Percentiles rank a stretch among this genome's conserved stretches.
phyloP scores from a whole-genome alignment of 495 filamentous ascomycete genomes.

The Schizothecium vesticola region DNA sequence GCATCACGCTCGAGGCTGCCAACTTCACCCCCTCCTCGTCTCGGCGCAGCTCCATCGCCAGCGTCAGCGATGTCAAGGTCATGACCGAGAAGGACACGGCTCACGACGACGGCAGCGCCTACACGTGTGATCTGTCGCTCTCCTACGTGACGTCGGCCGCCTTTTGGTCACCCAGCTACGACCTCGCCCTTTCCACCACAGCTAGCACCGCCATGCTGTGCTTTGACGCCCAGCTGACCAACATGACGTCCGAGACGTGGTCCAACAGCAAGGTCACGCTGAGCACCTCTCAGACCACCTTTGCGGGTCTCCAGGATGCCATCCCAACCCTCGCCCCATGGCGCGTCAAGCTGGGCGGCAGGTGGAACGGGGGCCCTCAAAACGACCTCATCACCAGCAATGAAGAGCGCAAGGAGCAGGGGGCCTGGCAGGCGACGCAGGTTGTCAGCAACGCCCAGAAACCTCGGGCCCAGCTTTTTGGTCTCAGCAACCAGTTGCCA shows the following conservation, averaged over 20 bases:
- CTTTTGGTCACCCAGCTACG: constrained; percentile 62
- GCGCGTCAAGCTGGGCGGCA: constrained; percentile 48
- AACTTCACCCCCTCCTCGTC: constrained; percentile 49
- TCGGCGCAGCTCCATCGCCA: constrained; percentile 49
- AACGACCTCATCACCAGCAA: constrained; percentile 23
- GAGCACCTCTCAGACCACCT: constrained; percentile 63
- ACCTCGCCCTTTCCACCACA: constrained; percentile 55
- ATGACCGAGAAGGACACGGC: constrained; percentile 20
- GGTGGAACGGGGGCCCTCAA: constrained; percentile 9
- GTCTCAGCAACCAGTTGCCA: constrained; percentile 13
- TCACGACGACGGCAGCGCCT: constrained; percentile 17
- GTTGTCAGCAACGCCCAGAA: constrained; percentile 20
- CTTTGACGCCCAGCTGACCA: constrained; percentile 61
- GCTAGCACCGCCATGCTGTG: constrained; percentile 49
- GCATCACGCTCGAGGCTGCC: constrained; percentile 52
- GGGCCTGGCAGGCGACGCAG: constrained; percentile 21
- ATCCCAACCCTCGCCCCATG: constrained; percentile 56
- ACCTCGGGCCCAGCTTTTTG: constrained; percentile 32
- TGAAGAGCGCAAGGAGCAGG: constrained; percentile 25
- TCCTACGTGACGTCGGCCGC: constrained; percentile 60
- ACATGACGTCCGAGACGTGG: constrained; percentile 65
- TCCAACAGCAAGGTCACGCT: constrained; percentile 58
- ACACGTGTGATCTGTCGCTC: constrained; percentile 47
- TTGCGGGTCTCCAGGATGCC: constrained; percentile 53
- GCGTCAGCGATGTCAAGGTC: constrained; percentile 28